Evolutionary conservation across 2,329 filamentous ascomycete genomes (phyloP), one percentile per base, ranked within the genome.

Genomic region (Colletotrichum incanum): DNA sequence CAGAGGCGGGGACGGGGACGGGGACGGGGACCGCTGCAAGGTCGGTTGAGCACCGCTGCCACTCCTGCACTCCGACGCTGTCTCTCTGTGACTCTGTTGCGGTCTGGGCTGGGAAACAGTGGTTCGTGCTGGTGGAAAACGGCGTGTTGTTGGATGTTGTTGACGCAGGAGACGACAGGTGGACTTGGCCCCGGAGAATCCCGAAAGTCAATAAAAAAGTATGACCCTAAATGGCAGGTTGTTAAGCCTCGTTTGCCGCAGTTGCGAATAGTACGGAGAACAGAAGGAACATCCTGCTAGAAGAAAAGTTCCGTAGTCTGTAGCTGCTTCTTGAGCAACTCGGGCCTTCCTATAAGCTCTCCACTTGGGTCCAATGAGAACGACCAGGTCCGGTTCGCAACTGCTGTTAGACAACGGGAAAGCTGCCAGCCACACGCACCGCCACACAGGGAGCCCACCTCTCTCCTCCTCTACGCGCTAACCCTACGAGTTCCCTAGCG

Each of bases 401-500:
- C 52, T 58, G 45, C 34, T 47, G 31, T 62, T 31, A 54, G 34
- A 28, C n/a, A 65, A 31, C 14, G 58, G 23, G 28, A 20, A 28
- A 70, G n/a, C 54, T 41, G 49, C 52, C 58, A 67, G 68, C 68
- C 68, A 71, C 67, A 64, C 20, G 67, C 73, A 74, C 73, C 65
- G 73, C 73, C 73, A 74, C 73, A 73, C 4, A 18, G 16, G n/a
- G 11, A 16, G 58, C 45, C 55, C 65, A 52, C 56, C 56, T 41
- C n/a, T 14, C 58, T 54, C 37, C 23, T 37, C 31, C 50, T 45
- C 61, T 56, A 64, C 63, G 69, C 72, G 69, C 72, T 73, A 72
- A 68, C 71, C 73, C 71, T 73, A 73, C 56, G 37, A 59, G 50
- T 31, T 69, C 37, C 49, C 45, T 67, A 73, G 73, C 73, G 63